Evolutionary conservation across 108 stramenopile species (phyloP), one percentile per base, ranked within the genome.

Genomic region (Skeletonema marinoi): DNA sequence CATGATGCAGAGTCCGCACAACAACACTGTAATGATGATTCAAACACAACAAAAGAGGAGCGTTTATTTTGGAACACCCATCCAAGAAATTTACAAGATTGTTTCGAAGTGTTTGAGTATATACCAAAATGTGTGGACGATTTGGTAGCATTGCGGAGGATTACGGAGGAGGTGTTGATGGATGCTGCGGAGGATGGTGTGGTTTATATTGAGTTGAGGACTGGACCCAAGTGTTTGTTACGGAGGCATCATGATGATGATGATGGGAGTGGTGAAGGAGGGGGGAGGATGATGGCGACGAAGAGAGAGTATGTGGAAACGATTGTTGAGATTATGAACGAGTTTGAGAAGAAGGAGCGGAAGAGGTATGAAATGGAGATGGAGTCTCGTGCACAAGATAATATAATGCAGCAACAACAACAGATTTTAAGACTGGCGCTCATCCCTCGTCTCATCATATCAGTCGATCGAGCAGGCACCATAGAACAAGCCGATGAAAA

Each of bases 71-170:
- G 69, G 13, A 71, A 78, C 61, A 56, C 71, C 50, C 77, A 77
- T 32, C 88, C 87, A 35, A 74, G 90, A 65, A 86, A 82, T 36
- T 73, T 92, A 58, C 59, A 70, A 38, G 89, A 92, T 51, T 96
- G 95, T 71, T 97, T 97, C 74, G 87, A 87, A 42, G 80, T 96
- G 60, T 98, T 98, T 79, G 78, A 76, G 14, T 74, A 86, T 42
- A 95, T 98, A 31, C 88, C 91, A 46, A 60, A 70, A 56, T 83
- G 72, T 32, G 90, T 97, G 14, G 72, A 83, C 51, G 88, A 90
- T 61, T 46, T 88, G 10, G 60, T 38, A 33, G 78, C 92, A 2
- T 69, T 95, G 59, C 60, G 62, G 58, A 74, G 89, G 35, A 84
- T 97, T 54, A 87, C 90, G 10, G 54, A 32, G 32, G 95, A 96